Percentiles rank a stretch among this genome's conserved stretches.
Evolutionary conservation across 768 basidiomycete genomes (phyloP).

Genomic region (Termitomyces sp.): DNA sequence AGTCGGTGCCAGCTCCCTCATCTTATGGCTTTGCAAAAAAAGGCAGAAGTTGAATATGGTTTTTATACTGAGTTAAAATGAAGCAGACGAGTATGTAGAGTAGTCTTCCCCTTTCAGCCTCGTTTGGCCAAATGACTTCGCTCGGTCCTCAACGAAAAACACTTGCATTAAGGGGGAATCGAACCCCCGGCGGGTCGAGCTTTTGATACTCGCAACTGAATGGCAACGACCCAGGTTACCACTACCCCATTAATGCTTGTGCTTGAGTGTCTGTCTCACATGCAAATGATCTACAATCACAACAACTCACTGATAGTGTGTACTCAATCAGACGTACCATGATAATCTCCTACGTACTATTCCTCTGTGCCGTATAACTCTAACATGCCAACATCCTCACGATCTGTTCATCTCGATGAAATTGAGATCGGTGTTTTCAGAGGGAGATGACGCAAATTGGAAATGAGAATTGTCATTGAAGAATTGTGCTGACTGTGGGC

Average conservation of each 20-base stretch:
- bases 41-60: background rate
- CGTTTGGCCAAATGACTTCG: too few species aligned
- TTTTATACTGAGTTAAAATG: background rate
- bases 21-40: background rate
- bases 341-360: too few species aligned
- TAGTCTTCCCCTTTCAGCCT: background rate
- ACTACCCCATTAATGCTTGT: slow-evolving; percentile 15
- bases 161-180: slow-evolving; percentile 79
- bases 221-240: slow-evolving; percentile 18
- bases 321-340: too few species aligned
- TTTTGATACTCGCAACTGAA: background rate
- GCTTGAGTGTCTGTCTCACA: too few species aligned
- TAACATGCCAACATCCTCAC: background rate
- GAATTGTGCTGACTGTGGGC: background rate
- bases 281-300: too few species aligned
- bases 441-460: too few species aligned
- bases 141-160: too few species aligned
- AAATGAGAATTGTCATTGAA: background rate
- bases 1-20: background rate
- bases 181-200: slow-evolving; percentile 83
- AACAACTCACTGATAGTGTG: too few species aligned
- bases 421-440: background rate
- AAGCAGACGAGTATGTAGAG: background rate
- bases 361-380: background rate
- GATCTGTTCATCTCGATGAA: background rate